Evolutionary conservation across 495 filamentous ascomycete species (phyloP).

Genomic region (Penicillium coprophilum): DNA sequence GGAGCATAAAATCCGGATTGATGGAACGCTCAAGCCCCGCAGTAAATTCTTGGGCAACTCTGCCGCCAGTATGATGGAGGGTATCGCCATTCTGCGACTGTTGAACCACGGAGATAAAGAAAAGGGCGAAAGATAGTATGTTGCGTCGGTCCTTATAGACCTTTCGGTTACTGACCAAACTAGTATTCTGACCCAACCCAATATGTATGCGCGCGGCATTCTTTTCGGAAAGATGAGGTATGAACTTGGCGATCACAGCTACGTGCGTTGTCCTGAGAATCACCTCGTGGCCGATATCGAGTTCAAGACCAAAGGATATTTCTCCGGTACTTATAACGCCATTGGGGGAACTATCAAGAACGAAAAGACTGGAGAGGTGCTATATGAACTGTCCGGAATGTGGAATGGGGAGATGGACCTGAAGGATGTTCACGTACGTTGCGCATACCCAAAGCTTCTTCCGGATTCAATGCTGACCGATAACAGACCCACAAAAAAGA

Average conservation of each 20-base stretch:
- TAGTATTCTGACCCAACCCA: constrained; percentile 90
- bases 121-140: constrained; percentile 83
- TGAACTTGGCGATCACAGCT: constrained; percentile 95
- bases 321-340: constrained; percentile 92
- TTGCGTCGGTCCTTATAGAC: constrained; percentile 15
- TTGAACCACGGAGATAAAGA: constrained; percentile 69
- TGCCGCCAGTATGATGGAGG: constrained; percentile 97
- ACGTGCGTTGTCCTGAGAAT: constrained; percentile 86
- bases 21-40: constrained; percentile 93
- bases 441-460: constrained; percentile 1
- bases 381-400: constrained; percentile 87
- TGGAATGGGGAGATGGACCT: constrained; percentile 96
- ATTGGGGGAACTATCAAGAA: constrained; percentile 93
- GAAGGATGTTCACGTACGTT: constrained; percentile 72
- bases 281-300: constrained; percentile 89
- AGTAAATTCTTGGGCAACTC: constrained; percentile 97
- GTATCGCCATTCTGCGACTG: constrained; percentile 81
- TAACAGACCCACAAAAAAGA: constrained; percentile 80
- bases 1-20: constrained; percentile 90
- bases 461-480: constrained; percentile 10
- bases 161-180: constrained; percentile 16
- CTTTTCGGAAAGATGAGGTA: constrained; percentile 99
- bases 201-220: constrained; percentile 98
- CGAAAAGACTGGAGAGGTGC: constrained; percentile 76
- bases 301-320: constrained; percentile 98